Evolutionary conservation across 2,329 filamentous ascomycete genomes (phyloP), one percentile per base, ranked within the genome.

Genomic region (Amylocarpus encephaloides): DNA sequence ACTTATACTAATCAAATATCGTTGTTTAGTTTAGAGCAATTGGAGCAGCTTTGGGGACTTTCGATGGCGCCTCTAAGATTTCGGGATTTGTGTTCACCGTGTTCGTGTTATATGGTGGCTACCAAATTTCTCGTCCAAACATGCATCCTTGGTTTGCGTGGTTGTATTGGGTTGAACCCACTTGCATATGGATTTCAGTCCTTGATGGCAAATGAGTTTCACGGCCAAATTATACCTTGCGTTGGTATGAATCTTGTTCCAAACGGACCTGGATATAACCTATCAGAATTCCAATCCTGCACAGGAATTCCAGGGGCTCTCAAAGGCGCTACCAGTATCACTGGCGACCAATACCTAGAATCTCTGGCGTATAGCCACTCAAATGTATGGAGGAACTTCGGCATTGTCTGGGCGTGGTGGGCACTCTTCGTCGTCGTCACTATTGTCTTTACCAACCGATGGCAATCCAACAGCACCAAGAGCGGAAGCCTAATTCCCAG

Each of bases 21-120:
- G n/a, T n/a, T n/a, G n/a, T n/a, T n/a, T n/a, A n/a, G n/a, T 86
- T 85, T 63, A 77, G 83, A 10, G 83, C 84, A 76, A 82, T 86
- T 56, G 82, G 81, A 1, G 72, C 80, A 1, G 68, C 85, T 12
- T 82, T 78, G 2, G 79, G 79, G 0, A 74, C 76, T 2, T 82
- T 86, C 41, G 80, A 86, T 57, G 80, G 82, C 52, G 80, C 82
- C 1, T 79, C 85, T 12, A 72, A 82, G 7, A 82, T 85, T 63
- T 74, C 76, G 51, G 82, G 82, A 15, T 15, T 38, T 38, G 3
- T 26, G 11, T 3, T 38, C 12, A 46, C 2, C 18, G 1, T 12
- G 1, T 26, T 19, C 2, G 2, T 47, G 1, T 16, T 47, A 4
- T 47, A 40, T 11, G 12, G 3, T 12, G 45, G 45, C 12, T 47